These are phyloP conservation scores for Akanthomyces uredinophilus DNA, from an alignment of 2,329 filamentous ascomycete genomes.

Conservation along the genomic window DNA sequence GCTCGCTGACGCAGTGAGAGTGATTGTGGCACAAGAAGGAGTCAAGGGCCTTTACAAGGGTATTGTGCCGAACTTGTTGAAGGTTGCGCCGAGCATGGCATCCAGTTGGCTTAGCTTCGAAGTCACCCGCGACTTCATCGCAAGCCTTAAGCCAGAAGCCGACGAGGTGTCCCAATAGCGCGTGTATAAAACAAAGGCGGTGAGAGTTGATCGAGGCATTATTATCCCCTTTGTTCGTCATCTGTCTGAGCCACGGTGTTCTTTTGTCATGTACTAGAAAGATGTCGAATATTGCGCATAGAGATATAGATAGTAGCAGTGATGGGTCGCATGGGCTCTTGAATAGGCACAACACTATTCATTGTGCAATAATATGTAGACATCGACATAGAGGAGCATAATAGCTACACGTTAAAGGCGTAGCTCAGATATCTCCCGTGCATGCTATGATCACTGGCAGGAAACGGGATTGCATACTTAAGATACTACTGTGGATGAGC, in stretches of 20 bases:
- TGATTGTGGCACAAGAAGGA: conserved; percentile 82
- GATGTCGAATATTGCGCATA: not conserved
- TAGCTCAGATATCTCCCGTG: no score
- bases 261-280: conserved; percentile 4
- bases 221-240: not conserved
- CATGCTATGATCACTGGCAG: not conserved
- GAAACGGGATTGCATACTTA: not conserved
- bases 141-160: conserved; percentile 51
- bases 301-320: conserved; percentile 3
- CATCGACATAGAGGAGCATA: not conserved
- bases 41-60: conserved; percentile 87
- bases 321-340: conserved; percentile 7
- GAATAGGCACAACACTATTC: conserved; percentile 1
- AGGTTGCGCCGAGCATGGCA: conserved; percentile 97
- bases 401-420: not conserved
- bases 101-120: conserved; percentile 98
- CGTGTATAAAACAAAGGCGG: conserved; percentile 4
- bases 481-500: no score
- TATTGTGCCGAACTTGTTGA: conserved; percentile 89
- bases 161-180: conserved; percentile 18
- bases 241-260: conserved; percentile 7
- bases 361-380: not conserved
- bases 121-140: conserved; percentile 80
- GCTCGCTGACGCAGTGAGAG: conserved; percentile 73
- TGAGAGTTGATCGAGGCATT: not conserved